Evolutionary conservation across 163 green algal species (phyloP).

Genomic region (Prototheca wickerhamii): DNA sequence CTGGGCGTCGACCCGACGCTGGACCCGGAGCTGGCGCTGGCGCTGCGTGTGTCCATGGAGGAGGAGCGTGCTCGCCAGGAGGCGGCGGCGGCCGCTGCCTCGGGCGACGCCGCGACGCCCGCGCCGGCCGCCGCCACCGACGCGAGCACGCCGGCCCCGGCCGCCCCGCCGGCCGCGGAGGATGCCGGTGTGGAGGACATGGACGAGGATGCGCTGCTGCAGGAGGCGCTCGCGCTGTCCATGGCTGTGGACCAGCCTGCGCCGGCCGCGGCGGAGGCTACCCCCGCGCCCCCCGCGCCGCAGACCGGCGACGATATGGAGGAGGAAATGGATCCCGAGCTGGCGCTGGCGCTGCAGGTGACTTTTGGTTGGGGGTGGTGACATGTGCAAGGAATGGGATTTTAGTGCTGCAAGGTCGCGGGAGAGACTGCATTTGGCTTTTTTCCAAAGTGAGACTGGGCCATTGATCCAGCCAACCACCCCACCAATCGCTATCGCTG

Average conservation of each 20-base stretch:
- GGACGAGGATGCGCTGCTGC: conserved; percentile 70
- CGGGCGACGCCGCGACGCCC: conserved; percentile 12
- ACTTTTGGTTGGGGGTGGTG: too few relatives aligned
- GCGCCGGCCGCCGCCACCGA: conserved; percentile 7
- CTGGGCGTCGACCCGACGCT: conserved; percentile 94
- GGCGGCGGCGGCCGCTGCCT: conserved; percentile 29
- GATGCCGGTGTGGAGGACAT: conserved; percentile 28
- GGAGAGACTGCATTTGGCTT: background rate
- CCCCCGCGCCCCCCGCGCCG: conserved; percentile 1
- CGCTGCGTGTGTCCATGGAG: conserved; percentile 76
- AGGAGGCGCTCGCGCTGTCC: conserved; percentile 69
- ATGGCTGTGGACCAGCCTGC: conserved; percentile 29
- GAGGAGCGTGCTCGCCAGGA: conserved; percentile 71
- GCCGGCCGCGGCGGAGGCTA: background rate
- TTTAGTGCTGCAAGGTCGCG: too few relatives aligned
- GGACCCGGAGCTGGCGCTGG: conserved; percentile 85
- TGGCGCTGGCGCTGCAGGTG: conserved; percentile 76
- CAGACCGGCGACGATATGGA: conserved; percentile 8
- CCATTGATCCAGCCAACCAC: background rate
- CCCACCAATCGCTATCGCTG: background rate
- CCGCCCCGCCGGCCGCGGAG: background rate
- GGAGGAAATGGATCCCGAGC: conserved; percentile 57
- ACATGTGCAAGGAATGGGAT: too few relatives aligned
- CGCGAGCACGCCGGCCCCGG: conserved; percentile 5
- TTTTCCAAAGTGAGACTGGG: too few relatives aligned